Evolutionary conservation across 163 green algal genomes (phyloP), one percentile per base, ranked within the genome.

Genomic region (Chloromonas sp.): DNA sequence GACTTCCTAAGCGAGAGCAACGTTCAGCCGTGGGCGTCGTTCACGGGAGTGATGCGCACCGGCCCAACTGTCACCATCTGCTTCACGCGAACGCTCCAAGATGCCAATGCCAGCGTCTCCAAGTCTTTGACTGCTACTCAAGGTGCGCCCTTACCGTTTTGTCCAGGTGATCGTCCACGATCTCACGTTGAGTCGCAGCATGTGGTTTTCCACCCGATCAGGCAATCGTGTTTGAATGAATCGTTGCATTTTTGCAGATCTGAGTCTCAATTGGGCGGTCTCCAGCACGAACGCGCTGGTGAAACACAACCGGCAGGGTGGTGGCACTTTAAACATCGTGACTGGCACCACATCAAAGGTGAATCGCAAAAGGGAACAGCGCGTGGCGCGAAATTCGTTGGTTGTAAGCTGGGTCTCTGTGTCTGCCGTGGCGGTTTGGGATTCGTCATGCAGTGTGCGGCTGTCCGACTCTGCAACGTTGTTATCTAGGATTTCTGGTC

Each of bases 251-350:
- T n/a, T 57, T 14, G 74, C 74, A 80, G 74, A 60, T 0, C 8
- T 82, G n/a, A 2, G 2, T 5, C 84, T 84, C 85, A 87, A 81
- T 81, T 87, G 81, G 81, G 85, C 85, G 0, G 14, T 85, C 5
- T 76, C 60, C 2, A 5, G 62, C 74, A 0, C 71, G 2, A 71
- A 83, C 3, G 85, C 78, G 60, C 62, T 84, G 60, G 78, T 85
- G 60, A 81, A 71, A 1, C 15, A 77, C 14, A 74, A 78, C 71
- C 14, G 81, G 58, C 83, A 80, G 14, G 74, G n/a, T n/a, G 74
- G 74, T 58, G 14, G 14, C 13, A 60, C 14, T 5, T 5, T 80
- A 5, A 58, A 57, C 74, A 5, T 60, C 2, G 5, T 8, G 13
- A 80, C 14, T 60, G 14, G 14, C 5, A 8, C 74, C 2, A 14